Evolutionary conservation across 2,329 filamentous ascomycete species (phyloP), one percentile per base, ranked within the genome.

Genomic region (Colletotrichum sp.): DNA sequence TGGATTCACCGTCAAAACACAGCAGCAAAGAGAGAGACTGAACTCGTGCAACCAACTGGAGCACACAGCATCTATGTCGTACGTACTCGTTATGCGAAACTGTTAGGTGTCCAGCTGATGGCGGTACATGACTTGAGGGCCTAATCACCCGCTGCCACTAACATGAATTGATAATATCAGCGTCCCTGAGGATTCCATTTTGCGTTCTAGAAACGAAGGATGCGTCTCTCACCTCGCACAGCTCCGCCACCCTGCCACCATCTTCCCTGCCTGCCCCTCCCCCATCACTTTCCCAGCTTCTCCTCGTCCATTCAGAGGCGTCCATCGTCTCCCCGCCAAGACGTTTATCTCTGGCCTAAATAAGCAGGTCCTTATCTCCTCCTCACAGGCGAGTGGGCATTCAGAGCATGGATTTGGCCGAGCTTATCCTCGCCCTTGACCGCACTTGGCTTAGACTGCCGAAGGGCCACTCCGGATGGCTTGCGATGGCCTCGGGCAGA

Each of bases 351-450:
- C 70, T 76, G 64, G 15, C 64, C 74, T n/a, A 69, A 76, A 73
- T 65, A 73, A 68, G 74, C 74, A 76, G 74, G 70, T 74, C 73
- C 64, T 73, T 76, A 76, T 74, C 74, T 76, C 70, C 70, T 73
- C 73, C 73, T 65, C 39, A 10, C 25, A 36, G 48, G 68, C 25
- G 25, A 32, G 39, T 70, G 52, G 61, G 34, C 28, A 43, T 32
- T 15, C 56, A 22, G 56, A 34, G 58, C 70, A 75, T 73, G 73
- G 70, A 8, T 68, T 73, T 32, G 56, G 16, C 64, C 73, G 64
- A 73, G 73, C 70, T 73, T 75, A 73, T 75, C 73, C 74, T 75
- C 65, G 48, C 74, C 64, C 70, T 58, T 69, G 62, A n/a, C 70
- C 12, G 58, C 25, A 56, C 58, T 34, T 62, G 62, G 73, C 56